phyloP scores from a whole-genome alignment of 1,284 basidiomycete species.

The Chalciporus sp. region DNA sequence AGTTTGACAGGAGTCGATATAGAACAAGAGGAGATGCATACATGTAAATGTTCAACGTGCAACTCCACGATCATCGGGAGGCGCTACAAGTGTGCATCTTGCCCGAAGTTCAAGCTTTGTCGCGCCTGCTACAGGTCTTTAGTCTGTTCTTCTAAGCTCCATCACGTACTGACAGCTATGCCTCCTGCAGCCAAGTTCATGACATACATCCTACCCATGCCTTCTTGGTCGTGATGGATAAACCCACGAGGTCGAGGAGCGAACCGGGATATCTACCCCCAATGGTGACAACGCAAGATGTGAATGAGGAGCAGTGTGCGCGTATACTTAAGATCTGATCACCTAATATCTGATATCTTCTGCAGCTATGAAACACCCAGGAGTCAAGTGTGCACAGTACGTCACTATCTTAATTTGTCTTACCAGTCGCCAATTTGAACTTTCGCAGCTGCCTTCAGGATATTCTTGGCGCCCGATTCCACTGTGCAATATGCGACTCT shows the following conservation, averaged over 20 bases:
- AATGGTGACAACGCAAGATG: conserved; percentile 36
- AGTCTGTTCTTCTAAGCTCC: background rate
- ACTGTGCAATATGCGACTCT: conserved; percentile 83
- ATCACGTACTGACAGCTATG: conserved; percentile 4
- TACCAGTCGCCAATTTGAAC: background rate
- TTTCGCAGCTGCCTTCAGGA: conserved; percentile 78
- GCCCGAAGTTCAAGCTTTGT: conserved; percentile 79
- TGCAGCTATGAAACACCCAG: conserved; percentile 71
- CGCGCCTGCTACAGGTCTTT: conserved; percentile 75
- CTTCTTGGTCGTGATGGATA: conserved; percentile 80
- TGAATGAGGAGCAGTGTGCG: conserved; percentile 66
- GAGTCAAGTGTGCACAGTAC: conserved; percentile 78
- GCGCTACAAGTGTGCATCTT: conserved; percentile 84
- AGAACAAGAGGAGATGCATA: conserved; percentile 72
- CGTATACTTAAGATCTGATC: background rate
- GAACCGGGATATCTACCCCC: conserved; percentile 41
- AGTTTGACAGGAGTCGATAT: conserved; percentile 9
- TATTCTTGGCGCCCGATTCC: conserved; percentile 88
- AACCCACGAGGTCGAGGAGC: conserved; percentile 42
- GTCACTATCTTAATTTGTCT: conserved; percentile 33
- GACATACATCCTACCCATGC: conserved; percentile 88
- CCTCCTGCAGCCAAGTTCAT: conserved; percentile 65
- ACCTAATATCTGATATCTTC: conserved; percentile 13
- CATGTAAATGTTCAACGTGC: conserved; percentile 79
- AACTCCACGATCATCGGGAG: conserved; percentile 58